Conservation (phyloP, 177 flowering plant genomes). For the Vitis hybrid region DNA sequence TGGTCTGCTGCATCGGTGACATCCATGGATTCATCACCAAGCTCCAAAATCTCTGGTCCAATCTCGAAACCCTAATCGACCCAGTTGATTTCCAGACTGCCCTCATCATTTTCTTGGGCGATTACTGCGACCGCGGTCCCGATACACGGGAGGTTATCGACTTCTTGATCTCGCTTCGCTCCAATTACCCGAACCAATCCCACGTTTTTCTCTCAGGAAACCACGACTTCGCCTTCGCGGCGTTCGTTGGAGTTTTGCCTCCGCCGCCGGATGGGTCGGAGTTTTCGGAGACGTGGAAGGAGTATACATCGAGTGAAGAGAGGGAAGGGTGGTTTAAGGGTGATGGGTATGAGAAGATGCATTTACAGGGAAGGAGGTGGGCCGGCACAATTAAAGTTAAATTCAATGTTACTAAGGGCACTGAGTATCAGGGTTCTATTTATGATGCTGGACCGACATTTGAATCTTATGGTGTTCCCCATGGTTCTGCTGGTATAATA, state of each 20-base stretch:
- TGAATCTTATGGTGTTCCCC: conserved; percentile 81
- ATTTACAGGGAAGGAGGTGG: conserved; percentile 93
- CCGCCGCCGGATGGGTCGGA: conserved; percentile 48
- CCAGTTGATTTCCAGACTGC: conserved; percentile 53
- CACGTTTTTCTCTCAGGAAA: conserved; percentile 90
- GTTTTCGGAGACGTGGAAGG: conserved; percentile 68
- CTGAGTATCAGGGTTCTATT: conserved; percentile 71
- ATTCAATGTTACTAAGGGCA: conserved; percentile 49
- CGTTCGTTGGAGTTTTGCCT: conserved; percentile 67
- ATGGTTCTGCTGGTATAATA: conserved; percentile 82
- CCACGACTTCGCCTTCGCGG: conserved; percentile 89
- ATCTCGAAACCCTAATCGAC: conserved; percentile 55
- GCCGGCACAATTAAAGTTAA: conserved; percentile 59
- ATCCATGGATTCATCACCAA: conserved; percentile 77
- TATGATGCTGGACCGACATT: conserved; percentile 87
- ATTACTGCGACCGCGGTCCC: conserved; percentile 94
- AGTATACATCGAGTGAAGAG: conserved; percentile 64
- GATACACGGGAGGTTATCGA: conserved; percentile 64
- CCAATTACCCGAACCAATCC: conserved; percentile 62
- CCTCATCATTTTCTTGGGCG: conserved; percentile 84
- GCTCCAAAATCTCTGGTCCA: conserved; percentile 76
- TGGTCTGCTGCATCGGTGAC: conserved; percentile 84
- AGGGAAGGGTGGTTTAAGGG: conserved; percentile 92
- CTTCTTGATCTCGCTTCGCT: conserved; percentile 62
- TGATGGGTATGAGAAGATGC: conserved; percentile 76